These are phyloP conservation scores for Dictyophora rubrovolvata DNA, from an alignment of 768 basidiomycete genomes.

Conservation along the genomic window DNA sequence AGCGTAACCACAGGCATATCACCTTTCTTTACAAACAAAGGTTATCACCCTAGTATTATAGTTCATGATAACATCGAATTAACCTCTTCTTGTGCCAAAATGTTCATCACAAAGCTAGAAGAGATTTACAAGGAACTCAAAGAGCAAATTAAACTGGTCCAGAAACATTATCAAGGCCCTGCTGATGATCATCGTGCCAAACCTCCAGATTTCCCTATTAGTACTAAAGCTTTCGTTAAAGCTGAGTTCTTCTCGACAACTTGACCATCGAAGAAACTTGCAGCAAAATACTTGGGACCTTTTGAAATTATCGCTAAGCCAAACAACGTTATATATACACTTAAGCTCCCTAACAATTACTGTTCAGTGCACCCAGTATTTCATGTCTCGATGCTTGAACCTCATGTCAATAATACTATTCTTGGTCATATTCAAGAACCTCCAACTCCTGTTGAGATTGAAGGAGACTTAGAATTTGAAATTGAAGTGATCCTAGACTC, in stretches of 20 bases:
- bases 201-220: background rate
- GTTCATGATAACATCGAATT: background rate
- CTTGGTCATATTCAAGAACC: no score
- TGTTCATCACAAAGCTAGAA: background rate
- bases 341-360: slow-evolving; percentile 8
- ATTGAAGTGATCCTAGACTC: slow-evolving; percentile 12
- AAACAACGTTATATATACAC: background rate
- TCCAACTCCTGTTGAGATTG: slow-evolving; percentile 9
- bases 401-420: no score
- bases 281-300: background rate
- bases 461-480: slow-evolving; percentile 11
- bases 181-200: no score
- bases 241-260: background rate
- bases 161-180: background rate
- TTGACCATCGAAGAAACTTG: background rate
- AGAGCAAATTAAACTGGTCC: background rate
- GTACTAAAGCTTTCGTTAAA: background rate
- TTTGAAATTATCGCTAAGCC: background rate
- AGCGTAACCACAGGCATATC: slow-evolving; percentile 20
- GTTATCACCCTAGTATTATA: slow-evolving; percentile 14
- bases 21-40: slow-evolving; percentile 24
- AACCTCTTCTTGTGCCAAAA: background rate
- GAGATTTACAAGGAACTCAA: background rate
- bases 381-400: no score
- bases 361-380: no score